Evolutionary conservation across 805 yeast genomes (phyloP), one percentile per base, ranked within the genome.

Genomic region (Saturnispora saitoi): DNA sequence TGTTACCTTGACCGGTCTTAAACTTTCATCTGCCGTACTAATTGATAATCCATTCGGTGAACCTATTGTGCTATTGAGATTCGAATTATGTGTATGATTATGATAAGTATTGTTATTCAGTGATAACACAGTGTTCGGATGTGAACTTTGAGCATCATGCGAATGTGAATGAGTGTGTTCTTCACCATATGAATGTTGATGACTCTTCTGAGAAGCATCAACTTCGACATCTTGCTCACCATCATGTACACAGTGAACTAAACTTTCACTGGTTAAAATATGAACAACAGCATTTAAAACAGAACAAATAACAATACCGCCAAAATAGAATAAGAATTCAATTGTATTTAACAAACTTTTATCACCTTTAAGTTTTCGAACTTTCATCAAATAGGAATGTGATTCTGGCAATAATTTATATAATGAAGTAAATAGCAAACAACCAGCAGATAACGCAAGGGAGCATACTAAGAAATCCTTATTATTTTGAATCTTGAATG

Each of bases 221-320:
- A 3, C 5, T 0, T 14, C 30, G 14, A 36, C 32, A 36, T 24
- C 40, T 3, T 30, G 29, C 14, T 17, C 31, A 47, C 48, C 32
- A 20, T 70, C 78, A 58, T 89, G 96, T 14, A 79, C 83, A 65
- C 96, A 89, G 60, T 89, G 96, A 0, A 90, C 85, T 31, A 90
- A 76, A 30, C 90, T 81, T 61, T 86, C 86, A 45, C 91, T 78
- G 0, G 97, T 86, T 46, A 81, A 64, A 32, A 78, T 63, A 63
- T 90, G 96, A 4, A 93, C 78, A 1, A 83, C 32, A 26, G 70
- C 61, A 62, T 89, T 90, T 48, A 91, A 66, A 2, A 65, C 51
- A 1, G 78, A 62, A 59, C 95, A 86, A 2, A 78, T 53, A 1
- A 68, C 41, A 2, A 84, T 75, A 2, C 99, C 98, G 1, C 67